A percentile compares a stretch with the other conserved stretches of the same genome.
phyloP scores from a whole-genome alignment of 2,329 filamentous ascomycete genomes.

The Scleromitrula shiraiana region DNA sequence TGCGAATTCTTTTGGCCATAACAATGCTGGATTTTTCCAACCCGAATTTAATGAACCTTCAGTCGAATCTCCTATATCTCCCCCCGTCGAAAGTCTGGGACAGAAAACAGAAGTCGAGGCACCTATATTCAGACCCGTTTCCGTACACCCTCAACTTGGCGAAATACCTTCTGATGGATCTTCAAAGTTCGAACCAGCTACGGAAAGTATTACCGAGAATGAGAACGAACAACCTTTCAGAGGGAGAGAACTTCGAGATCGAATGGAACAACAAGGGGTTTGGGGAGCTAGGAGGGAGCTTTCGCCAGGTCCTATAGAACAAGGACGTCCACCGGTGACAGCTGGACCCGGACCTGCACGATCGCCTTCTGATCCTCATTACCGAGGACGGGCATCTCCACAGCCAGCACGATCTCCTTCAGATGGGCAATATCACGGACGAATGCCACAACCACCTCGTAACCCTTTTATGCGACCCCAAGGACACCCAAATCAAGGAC shows the following conservation, averaged over 20 bases:
- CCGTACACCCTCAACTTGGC: constrained; percentile 70
- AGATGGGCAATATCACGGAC: not conserved
- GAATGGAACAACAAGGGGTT: constrained; percentile 10
- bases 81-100: constrained; percentile 30
- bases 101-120: constrained; percentile 47
- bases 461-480: no score
- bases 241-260: not conserved
- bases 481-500: no score
- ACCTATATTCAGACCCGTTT: constrained; percentile 52
- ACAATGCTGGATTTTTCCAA: constrained; percentile 74
- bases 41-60: constrained; percentile 56
- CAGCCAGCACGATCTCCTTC: constrained; percentile 6
- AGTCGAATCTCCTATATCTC: constrained; percentile 16
- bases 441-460: not conserved
- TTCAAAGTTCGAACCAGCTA: constrained; percentile 13
- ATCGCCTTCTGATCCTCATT: constrained; percentile 2
- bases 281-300: constrained; percentile 51
- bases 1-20: constrained; percentile 71
- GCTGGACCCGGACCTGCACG: not conserved
- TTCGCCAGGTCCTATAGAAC: constrained; percentile 38
- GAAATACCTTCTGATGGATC: constrained; percentile 11
- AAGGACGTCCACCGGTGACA: not conserved
- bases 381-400: constrained; percentile 1
- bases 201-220: constrained; percentile 16
- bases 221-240: constrained; percentile 6